Percentiles rank a stretch among this genome's conserved stretches.
Conservation (phyloP, 306 rosid species). For the Datisca glomerata region DNA sequence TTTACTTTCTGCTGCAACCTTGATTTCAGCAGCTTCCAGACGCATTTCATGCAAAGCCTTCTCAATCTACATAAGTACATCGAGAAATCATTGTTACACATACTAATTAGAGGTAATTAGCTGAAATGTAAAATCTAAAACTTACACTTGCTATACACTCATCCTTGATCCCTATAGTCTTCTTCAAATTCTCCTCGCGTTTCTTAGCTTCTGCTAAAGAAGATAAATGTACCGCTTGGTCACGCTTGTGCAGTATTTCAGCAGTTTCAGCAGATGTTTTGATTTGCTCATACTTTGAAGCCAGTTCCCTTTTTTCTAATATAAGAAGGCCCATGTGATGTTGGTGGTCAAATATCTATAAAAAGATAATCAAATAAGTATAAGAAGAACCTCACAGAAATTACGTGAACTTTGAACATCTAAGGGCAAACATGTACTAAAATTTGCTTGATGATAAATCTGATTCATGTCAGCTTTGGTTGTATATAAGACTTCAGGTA, state of each 20-base stretch:
- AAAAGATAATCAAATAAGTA: slow-evolving; percentile 13
- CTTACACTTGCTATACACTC: slow-evolving; percentile 95
- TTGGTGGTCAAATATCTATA: slow-evolving; percentile 75
- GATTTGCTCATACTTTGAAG: slow-evolving; percentile 47
- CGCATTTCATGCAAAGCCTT: slow-evolving; percentile 89
- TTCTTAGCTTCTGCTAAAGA: slow-evolving; percentile 62
- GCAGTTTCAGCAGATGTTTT: slow-evolving; percentile 51
- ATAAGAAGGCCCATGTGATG: slow-evolving; percentile 96
- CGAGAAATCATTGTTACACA: background rate
- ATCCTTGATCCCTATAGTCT: slow-evolving; percentile 67
- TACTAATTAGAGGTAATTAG: background rate
- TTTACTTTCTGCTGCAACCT: slow-evolving; percentile 81
- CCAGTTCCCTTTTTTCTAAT: slow-evolving; percentile 66
- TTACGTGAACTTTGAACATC: background rate
- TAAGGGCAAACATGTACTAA: too few species aligned
- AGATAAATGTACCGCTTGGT: slow-evolving; percentile 42
- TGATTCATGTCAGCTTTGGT: too few species aligned
- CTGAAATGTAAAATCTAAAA: background rate
- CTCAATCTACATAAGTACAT: slow-evolving; percentile 66
- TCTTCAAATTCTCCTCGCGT: slow-evolving; percentile 73
- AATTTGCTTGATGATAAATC: too few species aligned
- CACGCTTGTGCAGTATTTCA: slow-evolving; percentile 49
- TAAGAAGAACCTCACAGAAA: background rate
- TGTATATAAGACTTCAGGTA: too few species aligned
- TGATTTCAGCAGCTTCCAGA: slow-evolving; percentile 83